Evolutionary conservation across 148 eudicot genomes (phyloP).

Genomic region (Euryodendron excelsum): DNA sequence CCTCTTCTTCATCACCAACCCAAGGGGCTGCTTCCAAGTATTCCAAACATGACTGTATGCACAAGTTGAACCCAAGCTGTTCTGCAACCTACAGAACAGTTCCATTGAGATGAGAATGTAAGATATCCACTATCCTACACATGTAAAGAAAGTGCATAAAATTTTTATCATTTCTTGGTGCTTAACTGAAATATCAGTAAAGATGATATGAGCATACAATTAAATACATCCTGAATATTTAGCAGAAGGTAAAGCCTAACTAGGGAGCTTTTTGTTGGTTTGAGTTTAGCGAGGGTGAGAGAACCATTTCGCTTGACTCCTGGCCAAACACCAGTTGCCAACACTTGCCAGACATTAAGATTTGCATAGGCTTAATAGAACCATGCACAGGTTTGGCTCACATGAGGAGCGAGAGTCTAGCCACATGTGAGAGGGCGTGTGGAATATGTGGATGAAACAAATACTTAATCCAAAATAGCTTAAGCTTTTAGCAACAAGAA

Average conservation of each 20-base stretch:
- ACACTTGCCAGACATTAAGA: too few relatives aligned
- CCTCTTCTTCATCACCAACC: conserved; percentile 98
- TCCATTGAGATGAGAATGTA: not conserved
- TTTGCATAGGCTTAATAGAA: too few relatives aligned
- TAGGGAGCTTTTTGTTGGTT: not conserved
- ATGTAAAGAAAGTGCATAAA: not conserved
- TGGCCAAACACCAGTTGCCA: not conserved
- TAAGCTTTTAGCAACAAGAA: not conserved
- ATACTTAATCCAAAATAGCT: not conserved
- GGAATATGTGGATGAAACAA: not conserved
- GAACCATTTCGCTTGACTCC: not conserved
- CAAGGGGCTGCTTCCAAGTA: conserved; percentile 98
- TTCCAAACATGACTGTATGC: conserved; percentile 71
- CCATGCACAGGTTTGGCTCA: not conserved
- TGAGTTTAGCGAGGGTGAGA: not conserved
- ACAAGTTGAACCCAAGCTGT: conserved; percentile 59
- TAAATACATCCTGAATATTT: not conserved
- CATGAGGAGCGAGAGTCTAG: not conserved
- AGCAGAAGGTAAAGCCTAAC: not conserved
- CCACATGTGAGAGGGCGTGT: not conserved
- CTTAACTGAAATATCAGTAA: not conserved
- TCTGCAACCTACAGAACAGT: conserved; percentile 64
- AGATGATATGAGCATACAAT: not conserved
- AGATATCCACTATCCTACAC: not conserved
- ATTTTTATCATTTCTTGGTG: not conserved